A percentile compares a stretch with the other conserved stretches of the same genome.
These are phyloP conservation scores for Chlorophyllum brunneum DNA, from an alignment of 768 basidiomycete species.

Conservation along the genomic window DNA sequence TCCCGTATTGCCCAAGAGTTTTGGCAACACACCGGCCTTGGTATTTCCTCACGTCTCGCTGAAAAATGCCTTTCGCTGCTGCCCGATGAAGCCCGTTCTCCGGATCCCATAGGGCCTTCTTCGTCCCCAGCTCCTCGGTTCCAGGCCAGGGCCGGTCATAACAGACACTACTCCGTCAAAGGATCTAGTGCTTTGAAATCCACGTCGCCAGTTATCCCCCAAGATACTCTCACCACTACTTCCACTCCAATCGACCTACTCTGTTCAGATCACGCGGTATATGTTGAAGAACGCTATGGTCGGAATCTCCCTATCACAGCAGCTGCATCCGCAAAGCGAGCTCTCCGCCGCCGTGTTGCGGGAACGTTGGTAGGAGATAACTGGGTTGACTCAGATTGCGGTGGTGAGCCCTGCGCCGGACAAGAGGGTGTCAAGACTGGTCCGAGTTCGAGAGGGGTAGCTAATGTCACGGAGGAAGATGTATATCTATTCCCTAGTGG, in stretches of 20 bases:
- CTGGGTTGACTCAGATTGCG: constrained; percentile 30
- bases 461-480: constrained; percentile 74
- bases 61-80: constrained; percentile 77
- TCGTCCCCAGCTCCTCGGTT: constrained; percentile 29
- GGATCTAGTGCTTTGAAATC: constrained; percentile 14
- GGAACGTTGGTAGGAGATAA: constrained; percentile 73
- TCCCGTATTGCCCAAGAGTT: constrained; percentile 79
- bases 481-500: constrained; percentile 86
- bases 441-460: constrained; percentile 65
- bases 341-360: constrained; percentile 84
- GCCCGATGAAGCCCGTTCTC: constrained; percentile 36
- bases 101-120: constrained; percentile 14
- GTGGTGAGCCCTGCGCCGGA: constrained; percentile 35
- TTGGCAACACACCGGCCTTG: constrained; percentile 94
- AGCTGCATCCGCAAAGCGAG: constrained; percentile 79
- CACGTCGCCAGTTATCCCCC: constrained; percentile 9
- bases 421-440: constrained; percentile 45
- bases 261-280: constrained; percentile 60
- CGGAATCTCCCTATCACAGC: constrained; percentile 77
- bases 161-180: constrained; percentile 57
- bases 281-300: constrained; percentile 94
- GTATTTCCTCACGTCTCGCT: constrained; percentile 84
- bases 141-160: constrained; percentile 36
- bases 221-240: constrained; percentile 3
- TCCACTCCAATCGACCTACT: constrained; percentile 39